Conservation (phyloP, 352 stramenopile species). For the Blastocystis sp. region DNA sequence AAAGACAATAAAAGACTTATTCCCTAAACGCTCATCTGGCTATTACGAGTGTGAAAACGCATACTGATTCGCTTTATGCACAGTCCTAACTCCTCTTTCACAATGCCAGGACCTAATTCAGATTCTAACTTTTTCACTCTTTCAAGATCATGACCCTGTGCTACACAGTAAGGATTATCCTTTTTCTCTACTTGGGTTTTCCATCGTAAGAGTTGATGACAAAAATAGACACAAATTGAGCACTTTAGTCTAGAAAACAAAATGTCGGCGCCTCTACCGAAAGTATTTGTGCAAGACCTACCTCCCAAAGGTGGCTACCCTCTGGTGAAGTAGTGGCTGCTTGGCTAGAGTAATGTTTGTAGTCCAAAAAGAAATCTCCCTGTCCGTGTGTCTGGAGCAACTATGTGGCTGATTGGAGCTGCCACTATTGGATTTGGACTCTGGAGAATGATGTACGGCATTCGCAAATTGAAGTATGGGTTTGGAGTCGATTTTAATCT, state of each 20-base stretch:
- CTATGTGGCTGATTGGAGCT: conserved; percentile 33
- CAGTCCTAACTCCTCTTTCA: background rate
- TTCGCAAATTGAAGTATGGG: conserved; percentile 43
- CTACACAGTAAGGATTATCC: background rate
- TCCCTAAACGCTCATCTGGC: background rate
- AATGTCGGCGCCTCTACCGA: conserved; percentile 55
- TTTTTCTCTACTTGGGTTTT: background rate
- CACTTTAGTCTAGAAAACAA: background rate
- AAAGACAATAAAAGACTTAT: background rate
- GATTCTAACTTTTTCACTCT: background rate
- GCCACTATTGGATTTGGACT: conserved; percentile 2
- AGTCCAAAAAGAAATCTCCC: conserved; percentile 59
- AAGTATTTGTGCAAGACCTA: conserved; percentile 59
- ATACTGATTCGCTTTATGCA: background rate
- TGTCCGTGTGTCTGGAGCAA: conserved; percentile 34
- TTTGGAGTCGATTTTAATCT: background rate
- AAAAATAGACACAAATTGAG: background rate
- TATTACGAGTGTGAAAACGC: background rate
- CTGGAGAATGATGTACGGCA: conserved; percentile 61
- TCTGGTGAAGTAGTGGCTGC: background rate
- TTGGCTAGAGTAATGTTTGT: background rate
- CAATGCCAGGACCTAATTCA: background rate
- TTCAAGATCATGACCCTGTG: background rate
- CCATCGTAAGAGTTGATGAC: background rate
- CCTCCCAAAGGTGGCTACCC: conserved; percentile 53